Evolutionary conservation across 2,329 filamentous ascomycete species (phyloP), one percentile per base, ranked within the genome.

Genomic region (Verticillium longisporum): DNA sequence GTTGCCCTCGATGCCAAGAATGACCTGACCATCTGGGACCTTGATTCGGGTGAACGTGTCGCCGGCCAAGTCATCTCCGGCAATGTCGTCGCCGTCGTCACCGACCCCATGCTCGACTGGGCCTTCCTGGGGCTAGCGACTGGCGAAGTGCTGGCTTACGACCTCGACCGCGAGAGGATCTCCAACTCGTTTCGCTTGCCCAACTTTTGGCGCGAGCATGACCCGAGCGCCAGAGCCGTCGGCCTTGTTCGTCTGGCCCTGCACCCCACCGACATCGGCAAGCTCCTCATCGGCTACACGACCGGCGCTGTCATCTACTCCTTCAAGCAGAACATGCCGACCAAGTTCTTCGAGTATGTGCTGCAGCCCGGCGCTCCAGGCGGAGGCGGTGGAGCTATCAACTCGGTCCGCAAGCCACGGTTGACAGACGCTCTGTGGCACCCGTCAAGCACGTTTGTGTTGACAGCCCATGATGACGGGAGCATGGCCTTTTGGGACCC

Each of bases 401-500:
- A 87, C 61, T 82, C 82, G 14, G 72, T 83, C 62, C 86, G 93
- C 58, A 85, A 82, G 67, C 95, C 94, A 14, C 85, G 83, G 61
- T 75, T 98, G 63, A 91, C 88, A 1, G 90, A 96, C 67, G 93
- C 92, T 1, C 74, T 94, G 15, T 99, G 94, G 93, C 95, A 99
- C 76, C 95, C 95, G 0, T 96, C 91, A 1, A 95, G 93, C 0
- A 96, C 91, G 0, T 97, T 97, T 69, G 78, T 97, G 41, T 72
- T 95, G 66, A 96, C 92, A 0, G 90, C 88, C 1, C 90, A 97
- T 70, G 92, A 97, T 61, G 95, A 99, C 71, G 89, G 90, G 37
- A 97, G 91, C 67, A 78, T 99, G 56, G 94, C 96, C 0, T 89
- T 98, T 67, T 99, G 94, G 93, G 95, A 99, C 73, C 80, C 89